Base-by-base conservation (phyloP, 306 rosid genomes). In the Fagus sylvatica region DNA sequence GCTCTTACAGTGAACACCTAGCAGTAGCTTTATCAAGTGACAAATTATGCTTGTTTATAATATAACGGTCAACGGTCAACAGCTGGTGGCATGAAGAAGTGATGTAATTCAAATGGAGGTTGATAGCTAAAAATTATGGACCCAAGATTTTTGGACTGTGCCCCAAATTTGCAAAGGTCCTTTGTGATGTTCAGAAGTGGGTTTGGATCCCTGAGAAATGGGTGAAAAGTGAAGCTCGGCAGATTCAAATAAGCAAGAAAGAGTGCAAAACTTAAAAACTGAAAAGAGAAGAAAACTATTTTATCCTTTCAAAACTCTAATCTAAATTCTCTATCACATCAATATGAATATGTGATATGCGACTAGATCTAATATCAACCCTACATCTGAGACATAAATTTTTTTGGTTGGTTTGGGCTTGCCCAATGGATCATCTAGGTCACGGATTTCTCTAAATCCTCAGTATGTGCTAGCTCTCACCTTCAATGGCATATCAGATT, bases 141-240 rank as follows among this genome's bases (percentile, higher is more conserved):
- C 39, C 40, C 39, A 30, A 11, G 36, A 28, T 33, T 59, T 1
- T 59, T 59, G 34, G 37, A 30, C 65, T 22, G 30, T 3, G 66
- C 6, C 11, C 36, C 36, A 30, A 11, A 28, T 60, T 60, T 9
- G 16, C 8, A 60, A 60, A 11, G 66, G 36, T 12, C 16, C 66
- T 60, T 60, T 30, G 40, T 3, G 5, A 30, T 32, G 40, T 30
- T 60, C 66, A 60, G 36, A 30, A 30, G 36, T 11, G 66, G n/a
- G 66, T 32, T 60, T 60, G 33, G 66, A 60, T 60, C 66, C 66
- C 37, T 60, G 39, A 11, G 66, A 33, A 59, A 60, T 33, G 66
- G 59, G 28, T 53, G 1, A 53, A 53, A 60, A 11, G 36, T 11
- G 39, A 60, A 60, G 7, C 39, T 30, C 1, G n/a, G n/a, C 36